phyloP scores from a whole-genome alignment of 768 basidiomycete genomes.

The Leccinellum luteum region DNA sequence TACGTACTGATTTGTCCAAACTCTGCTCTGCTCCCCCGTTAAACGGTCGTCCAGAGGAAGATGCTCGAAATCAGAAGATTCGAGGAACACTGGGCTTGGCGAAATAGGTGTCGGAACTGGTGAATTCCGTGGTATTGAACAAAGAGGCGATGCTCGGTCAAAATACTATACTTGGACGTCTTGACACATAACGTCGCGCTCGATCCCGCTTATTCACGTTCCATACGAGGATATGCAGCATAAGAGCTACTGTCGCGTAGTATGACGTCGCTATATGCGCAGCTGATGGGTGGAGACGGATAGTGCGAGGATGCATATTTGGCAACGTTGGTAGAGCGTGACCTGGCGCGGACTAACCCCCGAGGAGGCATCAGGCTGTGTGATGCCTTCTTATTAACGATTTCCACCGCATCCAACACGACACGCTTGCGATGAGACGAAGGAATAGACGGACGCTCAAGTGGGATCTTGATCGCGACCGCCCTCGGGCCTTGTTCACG shows the following conservation, averaged over 20 bases:
- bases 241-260: background rate
- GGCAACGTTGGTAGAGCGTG: background rate
- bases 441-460: background rate
- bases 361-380: background rate
- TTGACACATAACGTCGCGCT: background rate
- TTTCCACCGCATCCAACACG: conserved; percentile 20
- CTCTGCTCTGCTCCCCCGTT: background rate
- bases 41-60: background rate
- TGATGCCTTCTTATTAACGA: conserved; percentile 1
- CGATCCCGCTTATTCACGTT: background rate
- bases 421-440: background rate
- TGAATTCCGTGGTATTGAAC: background rate
- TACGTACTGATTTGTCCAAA: background rate
- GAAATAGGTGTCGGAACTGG: background rate
- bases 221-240: background rate
- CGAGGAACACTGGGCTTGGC: conserved; percentile 3
- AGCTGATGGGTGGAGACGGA: conserved; percentile 7
- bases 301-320: background rate
- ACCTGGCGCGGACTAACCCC: background rate
- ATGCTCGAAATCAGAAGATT: conserved; percentile 8
- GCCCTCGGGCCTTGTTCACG: background rate
- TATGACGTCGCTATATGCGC: background rate
- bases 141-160: background rate
- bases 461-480: background rate
- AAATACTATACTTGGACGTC: conserved; percentile 30